phyloP scores from a whole-genome alignment of 306 rosid genomes.

The Abrus precatorius region DNA sequence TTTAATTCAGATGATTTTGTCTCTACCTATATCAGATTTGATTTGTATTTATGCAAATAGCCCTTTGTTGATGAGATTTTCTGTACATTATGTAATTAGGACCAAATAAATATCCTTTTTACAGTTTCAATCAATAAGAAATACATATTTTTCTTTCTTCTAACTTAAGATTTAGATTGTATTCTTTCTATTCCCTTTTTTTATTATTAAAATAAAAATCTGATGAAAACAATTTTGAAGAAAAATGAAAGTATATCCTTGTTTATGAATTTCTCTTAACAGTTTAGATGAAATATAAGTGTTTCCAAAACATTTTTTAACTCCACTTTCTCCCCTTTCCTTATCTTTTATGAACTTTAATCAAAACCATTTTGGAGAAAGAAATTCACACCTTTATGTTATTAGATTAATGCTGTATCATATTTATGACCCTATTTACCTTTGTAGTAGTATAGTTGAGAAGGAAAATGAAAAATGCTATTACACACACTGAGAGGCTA shows the following conservation, averaged over 20 bases:
- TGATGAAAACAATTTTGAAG: neutral
- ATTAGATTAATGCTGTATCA: conserved; percentile 12
- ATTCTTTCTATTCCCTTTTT: conserved; percentile 17
- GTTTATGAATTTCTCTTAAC: conserved; percentile 13
- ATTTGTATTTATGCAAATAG: too few relatives aligned
- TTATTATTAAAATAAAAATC: neutral
- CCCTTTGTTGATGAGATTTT: too few relatives aligned
- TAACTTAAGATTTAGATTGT: conserved; percentile 1
- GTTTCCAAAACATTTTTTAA: neutral
- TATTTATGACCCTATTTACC: conserved; percentile 25
- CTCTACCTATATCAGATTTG: too few relatives aligned
- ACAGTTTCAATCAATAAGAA: too few relatives aligned
- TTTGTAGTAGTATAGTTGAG: conserved; percentile 23
- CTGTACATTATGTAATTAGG: too few relatives aligned
- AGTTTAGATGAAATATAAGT: conserved; percentile 16
- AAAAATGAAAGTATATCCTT: conserved; percentile 1
- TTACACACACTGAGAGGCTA: conserved; percentile 12
- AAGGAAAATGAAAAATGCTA: conserved; percentile 27
- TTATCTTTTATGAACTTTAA: conserved; percentile 30
- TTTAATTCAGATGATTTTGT: too few relatives aligned
- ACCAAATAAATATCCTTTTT: too few relatives aligned
- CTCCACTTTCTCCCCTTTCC: conserved; percentile 11
- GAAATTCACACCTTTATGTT: conserved; percentile 30
- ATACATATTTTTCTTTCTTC: conserved; percentile 18
- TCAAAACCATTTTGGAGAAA: conserved; percentile 13